Percentiles rank a stretch among this genome's conserved stretches.
phyloP scores from a whole-genome alignment of 805 yeast species.

The Maudiozyma bulderi region DNA sequence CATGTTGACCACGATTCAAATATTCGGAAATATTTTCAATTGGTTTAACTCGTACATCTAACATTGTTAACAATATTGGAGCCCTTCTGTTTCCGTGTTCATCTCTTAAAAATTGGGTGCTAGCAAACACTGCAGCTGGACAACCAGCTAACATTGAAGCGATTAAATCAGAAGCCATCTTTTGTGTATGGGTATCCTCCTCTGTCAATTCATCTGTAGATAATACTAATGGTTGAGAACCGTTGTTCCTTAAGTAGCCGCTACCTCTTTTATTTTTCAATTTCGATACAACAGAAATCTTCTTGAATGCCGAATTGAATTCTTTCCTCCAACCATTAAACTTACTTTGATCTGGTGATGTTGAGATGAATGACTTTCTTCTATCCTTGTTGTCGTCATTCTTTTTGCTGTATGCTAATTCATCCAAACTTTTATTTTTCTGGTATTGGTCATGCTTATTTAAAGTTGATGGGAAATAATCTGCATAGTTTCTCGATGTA shows the following conservation, averaged over 20 bases:
- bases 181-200: constrained; percentile 13
- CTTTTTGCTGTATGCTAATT: background rate
- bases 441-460: background rate
- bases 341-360: background rate
- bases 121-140: constrained; percentile 66
- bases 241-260: background rate
- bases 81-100: constrained; percentile 71
- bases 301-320: constrained; percentile 21
- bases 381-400: background rate
- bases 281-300: constrained; percentile 14
- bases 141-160: constrained; percentile 53
- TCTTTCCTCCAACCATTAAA: constrained; percentile 20
- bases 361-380: constrained; percentile 4
- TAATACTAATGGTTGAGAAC: background rate
- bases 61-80: constrained; percentile 66
- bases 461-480: background rate
- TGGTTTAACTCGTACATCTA: constrained; percentile 50
- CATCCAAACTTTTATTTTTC: constrained; percentile 1
- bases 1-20: constrained; percentile 1
- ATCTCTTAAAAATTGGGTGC: constrained; percentile 66
- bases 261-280: constrained; percentile 7
- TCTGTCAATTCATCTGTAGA: background rate
- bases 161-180: constrained; percentile 35
- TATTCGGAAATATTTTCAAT: constrained; percentile 26
- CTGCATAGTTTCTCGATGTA: background rate